Conservation (phyloP, 2,329 filamentous ascomycete species). For the Dactylellina drechsleri region DNA sequence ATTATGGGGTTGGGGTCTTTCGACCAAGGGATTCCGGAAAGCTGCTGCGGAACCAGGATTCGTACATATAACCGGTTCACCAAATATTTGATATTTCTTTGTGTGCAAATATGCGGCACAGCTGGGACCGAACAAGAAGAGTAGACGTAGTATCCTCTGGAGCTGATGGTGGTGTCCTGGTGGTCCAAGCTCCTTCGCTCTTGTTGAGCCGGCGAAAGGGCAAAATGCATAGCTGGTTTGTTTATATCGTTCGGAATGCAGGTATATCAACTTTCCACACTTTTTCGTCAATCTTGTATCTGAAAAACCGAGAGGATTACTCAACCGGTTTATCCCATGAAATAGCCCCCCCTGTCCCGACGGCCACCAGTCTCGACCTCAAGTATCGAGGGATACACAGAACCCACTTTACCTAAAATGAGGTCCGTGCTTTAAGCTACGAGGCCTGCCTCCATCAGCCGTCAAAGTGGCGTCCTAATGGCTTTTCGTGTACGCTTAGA, state of each 20-base stretch:
- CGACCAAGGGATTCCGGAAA: neutral
- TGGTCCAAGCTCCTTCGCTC: conserved; percentile 38
- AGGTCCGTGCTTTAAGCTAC: too few species aligned
- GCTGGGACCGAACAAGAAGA: conserved; percentile 26
- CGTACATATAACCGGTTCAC: conserved; percentile 34
- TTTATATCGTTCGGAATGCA: conserved; percentile 2
- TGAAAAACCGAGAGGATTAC: conserved; percentile 16
- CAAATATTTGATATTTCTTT: conserved; percentile 10
- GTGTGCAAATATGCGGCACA: conserved; percentile 48
- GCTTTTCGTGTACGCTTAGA: too few species aligned
- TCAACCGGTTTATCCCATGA: conserved; percentile 19
- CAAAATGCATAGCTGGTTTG: conserved; percentile 1
- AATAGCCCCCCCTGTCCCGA: neutral
- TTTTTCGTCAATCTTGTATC: conserved; percentile 28
- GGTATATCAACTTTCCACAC: conserved; percentile 15
- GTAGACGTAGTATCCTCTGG: neutral
- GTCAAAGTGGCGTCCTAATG: too few species aligned
- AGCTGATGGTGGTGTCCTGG: conserved; percentile 3
- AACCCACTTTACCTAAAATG: too few species aligned
- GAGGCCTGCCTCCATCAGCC: too few species aligned
- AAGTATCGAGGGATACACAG: too few species aligned
- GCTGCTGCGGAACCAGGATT: conserved; percentile 24
- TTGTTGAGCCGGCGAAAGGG: neutral
- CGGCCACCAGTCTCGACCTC: neutral
- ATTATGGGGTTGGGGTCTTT: conserved; percentile 6